These are phyloP conservation scores for Beauveria sp. DNA, from an alignment of 2,329 filamentous ascomycete genomes.

Conservation along the genomic window DNA sequence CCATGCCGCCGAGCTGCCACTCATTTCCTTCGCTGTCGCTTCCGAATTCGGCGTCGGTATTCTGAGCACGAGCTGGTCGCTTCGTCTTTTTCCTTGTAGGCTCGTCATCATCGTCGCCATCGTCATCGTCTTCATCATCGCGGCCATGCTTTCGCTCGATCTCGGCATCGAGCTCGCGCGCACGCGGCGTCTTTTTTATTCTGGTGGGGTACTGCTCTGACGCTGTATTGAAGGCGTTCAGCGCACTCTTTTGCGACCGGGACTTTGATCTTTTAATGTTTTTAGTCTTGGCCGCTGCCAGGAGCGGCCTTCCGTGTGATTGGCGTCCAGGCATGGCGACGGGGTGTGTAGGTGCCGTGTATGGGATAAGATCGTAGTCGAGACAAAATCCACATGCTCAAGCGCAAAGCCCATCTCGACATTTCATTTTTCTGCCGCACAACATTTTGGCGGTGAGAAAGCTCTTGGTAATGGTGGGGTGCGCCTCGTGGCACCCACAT, in stretches of 20 bases:
- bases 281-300: constrained; percentile 30
- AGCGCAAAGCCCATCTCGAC: background rate
- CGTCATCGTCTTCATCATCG: constrained; percentile 38
- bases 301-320: constrained; percentile 47
- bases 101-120: constrained; percentile 52
- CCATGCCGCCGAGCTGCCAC: constrained; percentile 65
- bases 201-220: constrained; percentile 42
- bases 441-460: constrained; percentile 25
- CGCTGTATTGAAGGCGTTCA: constrained; percentile 52
- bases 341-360: background rate
- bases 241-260: constrained; percentile 41
- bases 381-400: background rate
- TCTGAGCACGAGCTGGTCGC: constrained; percentile 35
- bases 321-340: constrained; percentile 49
- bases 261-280: constrained; percentile 38
- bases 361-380: background rate
- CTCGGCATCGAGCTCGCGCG: constrained; percentile 44
- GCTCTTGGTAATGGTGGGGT: constrained; percentile 18
- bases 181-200: constrained; percentile 41
- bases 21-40: constrained; percentile 82
- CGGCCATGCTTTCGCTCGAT: constrained; percentile 36
- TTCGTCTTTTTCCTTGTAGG: constrained; percentile 34
- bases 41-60: constrained; percentile 60
- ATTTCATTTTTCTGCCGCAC: constrained; percentile 23
- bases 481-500: constrained; percentile 13